A percentile compares a stretch with the other conserved stretches of the same genome.
Evolutionary conservation across 1,284 basidiomycete genomes (phyloP).

Genomic region (Kalmanozyma brasiliensis): DNA sequence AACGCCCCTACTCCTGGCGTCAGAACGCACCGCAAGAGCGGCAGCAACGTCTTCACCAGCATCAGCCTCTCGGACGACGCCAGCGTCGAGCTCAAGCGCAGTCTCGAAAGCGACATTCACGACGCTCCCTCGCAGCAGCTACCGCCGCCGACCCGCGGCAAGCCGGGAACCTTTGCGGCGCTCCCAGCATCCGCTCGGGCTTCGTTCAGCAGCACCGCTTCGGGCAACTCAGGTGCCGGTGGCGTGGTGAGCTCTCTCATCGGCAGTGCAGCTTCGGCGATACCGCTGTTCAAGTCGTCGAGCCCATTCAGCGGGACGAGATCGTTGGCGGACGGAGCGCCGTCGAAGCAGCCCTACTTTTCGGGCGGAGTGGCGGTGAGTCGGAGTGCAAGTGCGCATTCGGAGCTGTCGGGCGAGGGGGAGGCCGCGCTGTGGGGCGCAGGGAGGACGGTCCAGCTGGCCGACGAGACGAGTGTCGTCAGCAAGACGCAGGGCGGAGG

Average conservation of each 20-base stretch:
- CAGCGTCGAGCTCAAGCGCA: conserved; percentile 22
- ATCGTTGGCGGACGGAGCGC: conserved; percentile 37
- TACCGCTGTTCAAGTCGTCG: conserved; percentile 24
- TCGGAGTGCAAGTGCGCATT: conserved; percentile 19
- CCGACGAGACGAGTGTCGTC: conserved; percentile 2
- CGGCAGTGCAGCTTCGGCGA: conserved; percentile 17
- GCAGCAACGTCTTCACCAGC: conserved; percentile 37
- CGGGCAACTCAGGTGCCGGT: background rate
- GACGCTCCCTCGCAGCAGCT: conserved; percentile 4
- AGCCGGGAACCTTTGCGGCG: background rate
- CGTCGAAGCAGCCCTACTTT: conserved; percentile 24
- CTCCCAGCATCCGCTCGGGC: background rate
- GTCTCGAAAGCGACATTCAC: conserved; percentile 25
- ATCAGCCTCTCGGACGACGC: conserved; percentile 43
- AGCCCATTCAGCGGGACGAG: conserved; percentile 1
- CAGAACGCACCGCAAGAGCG: conserved; percentile 17
- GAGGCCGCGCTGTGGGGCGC: conserved; percentile 12
- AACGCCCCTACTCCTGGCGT: background rate
- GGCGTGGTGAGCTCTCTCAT: conserved; percentile 27
- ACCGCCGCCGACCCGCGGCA: conserved; percentile 18
- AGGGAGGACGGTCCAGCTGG: conserved; percentile 20
- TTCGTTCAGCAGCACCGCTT: background rate
- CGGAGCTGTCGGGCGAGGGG: conserved; percentile 5
- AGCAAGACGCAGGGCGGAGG: background rate
- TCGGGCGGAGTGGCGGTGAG: conserved; percentile 9